Conservation (phyloP, 2,329 filamentous ascomycete genomes). For the Epichloe sibirici region DNA sequence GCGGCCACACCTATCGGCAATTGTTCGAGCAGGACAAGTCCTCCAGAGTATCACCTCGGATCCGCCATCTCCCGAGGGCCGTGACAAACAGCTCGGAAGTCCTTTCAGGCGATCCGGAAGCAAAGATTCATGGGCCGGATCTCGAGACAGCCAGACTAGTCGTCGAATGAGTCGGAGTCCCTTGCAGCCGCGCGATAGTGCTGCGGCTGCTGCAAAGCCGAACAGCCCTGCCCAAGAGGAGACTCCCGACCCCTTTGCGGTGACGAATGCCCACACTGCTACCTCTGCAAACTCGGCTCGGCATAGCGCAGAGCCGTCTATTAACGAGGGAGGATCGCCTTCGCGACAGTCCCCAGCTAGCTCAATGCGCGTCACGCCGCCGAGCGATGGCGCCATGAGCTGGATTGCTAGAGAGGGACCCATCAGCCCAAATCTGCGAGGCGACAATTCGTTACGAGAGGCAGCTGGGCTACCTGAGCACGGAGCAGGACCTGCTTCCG, state of each 20-base stretch:
- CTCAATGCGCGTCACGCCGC: conserved; percentile 20
- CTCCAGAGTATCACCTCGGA: conserved; percentile 48
- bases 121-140: conserved; percentile 21
- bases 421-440: conserved; percentile 23
- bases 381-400: conserved; percentile 29
- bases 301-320: conserved; percentile 12
- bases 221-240: conserved; percentile 14
- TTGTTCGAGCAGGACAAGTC: conserved; percentile 43
- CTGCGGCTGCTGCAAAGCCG: conserved; percentile 6
- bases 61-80: conserved; percentile 40
- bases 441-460: conserved; percentile 22
- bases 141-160: conserved; percentile 14
- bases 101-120: conserved; percentile 36
- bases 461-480: conserved; percentile 10
- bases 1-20: conserved; percentile 41
- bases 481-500: neutral
- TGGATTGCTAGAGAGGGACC: conserved; percentile 29
- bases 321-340: conserved; percentile 1
- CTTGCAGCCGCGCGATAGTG: conserved; percentile 11
- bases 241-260: conserved; percentile 16
- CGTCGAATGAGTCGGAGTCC: conserved; percentile 20
- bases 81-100: conserved; percentile 40
- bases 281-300: conserved; percentile 20
- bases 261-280: conserved; percentile 17
- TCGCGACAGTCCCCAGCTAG: conserved; percentile 18